Evolutionary conservation across 106 monocot genomes (phyloP).

Genomic region (Triglochin maritima): DNA sequence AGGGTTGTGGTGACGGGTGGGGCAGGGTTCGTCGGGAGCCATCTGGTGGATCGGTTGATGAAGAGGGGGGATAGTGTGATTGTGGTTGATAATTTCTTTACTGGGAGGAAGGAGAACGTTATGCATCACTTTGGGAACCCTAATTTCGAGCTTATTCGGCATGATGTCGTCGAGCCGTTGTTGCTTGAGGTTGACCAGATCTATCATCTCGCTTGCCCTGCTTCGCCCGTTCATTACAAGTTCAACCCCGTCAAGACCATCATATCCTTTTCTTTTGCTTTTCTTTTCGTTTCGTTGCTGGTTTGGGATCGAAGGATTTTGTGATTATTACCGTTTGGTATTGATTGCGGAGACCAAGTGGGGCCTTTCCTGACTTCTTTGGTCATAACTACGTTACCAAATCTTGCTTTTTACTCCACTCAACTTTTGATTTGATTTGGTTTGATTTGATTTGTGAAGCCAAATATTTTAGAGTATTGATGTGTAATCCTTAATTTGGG

Average conservation of each 20-base stretch:
- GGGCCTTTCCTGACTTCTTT: background rate
- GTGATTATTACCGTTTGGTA: background rate
- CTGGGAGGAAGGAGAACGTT: slow-evolving; percentile 88
- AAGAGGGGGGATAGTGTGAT: slow-evolving; percentile 66
- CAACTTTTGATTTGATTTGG: background rate
- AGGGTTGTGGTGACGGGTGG: slow-evolving; percentile 78
- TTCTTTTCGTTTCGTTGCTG: background rate
- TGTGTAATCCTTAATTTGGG: slow-evolving; percentile 5
- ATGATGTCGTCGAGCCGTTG: slow-evolving; percentile 87
- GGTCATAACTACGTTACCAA: background rate
- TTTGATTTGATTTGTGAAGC: background rate
- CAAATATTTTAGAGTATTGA: background rate
- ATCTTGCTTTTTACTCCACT: background rate
- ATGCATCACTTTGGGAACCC: slow-evolving; percentile 80
- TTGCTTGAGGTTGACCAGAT: slow-evolving; percentile 89
- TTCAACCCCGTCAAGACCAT: slow-evolving; percentile 89
- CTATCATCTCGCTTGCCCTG: slow-evolving; percentile 94
- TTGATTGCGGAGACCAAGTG: background rate
- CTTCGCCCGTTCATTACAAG: slow-evolving; percentile 90
- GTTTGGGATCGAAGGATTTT: background rate
- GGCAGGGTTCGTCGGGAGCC: slow-evolving; percentile 81
- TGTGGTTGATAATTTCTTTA: slow-evolving; percentile 95
- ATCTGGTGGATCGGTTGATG: slow-evolving; percentile 71
- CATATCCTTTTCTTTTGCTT: slow-evolving; percentile 56
- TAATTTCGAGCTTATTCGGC: slow-evolving; percentile 75